Evolutionary conservation across 2,329 filamentous ascomycete species (phyloP).

Genomic region (Fusarium buharicum): DNA sequence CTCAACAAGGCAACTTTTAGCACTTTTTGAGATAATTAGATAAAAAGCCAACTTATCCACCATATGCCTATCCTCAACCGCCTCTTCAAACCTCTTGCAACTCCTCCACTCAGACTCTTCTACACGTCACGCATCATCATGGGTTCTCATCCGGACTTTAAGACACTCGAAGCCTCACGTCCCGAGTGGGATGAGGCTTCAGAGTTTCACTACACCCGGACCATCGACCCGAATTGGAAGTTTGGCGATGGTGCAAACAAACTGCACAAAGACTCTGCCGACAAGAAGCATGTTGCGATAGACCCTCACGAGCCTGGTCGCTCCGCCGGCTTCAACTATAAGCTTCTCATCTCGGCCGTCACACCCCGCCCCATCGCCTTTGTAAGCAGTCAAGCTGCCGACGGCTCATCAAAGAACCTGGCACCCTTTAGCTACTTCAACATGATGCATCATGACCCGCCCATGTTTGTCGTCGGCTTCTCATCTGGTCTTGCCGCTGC

Average conservation of each 20-base stretch:
- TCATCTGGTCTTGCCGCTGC: conserved; percentile 58
- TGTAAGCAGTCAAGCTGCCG: conserved; percentile 64
- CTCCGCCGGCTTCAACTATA: conserved; percentile 81
- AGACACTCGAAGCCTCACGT: conserved; percentile 73
- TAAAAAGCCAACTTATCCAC: neutral
- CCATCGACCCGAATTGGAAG: conserved; percentile 72
- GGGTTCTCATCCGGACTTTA: conserved; percentile 73
- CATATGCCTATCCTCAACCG: conserved; percentile 1
- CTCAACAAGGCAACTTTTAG: neutral
- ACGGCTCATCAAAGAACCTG: conserved; percentile 75
- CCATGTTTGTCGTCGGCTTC: conserved; percentile 76
- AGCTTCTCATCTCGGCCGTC: conserved; percentile 85
- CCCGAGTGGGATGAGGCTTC: conserved; percentile 65
- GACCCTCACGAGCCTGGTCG: conserved; percentile 81
- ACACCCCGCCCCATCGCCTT: conserved; percentile 83
- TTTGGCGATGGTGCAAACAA: conserved; percentile 73
- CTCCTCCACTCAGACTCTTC: conserved; percentile 6
- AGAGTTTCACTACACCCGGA: conserved; percentile 68
- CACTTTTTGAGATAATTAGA: neutral
- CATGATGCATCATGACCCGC: conserved; percentile 85
- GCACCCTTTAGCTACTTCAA: conserved; percentile 91
- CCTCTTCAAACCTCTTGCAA: conserved; percentile 17
- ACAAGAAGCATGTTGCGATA: conserved; percentile 75
- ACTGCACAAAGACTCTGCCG: conserved; percentile 39
- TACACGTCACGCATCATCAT: conserved; percentile 39